Conservation (phyloP, 2,329 filamentous ascomycete species). For the Phialophora tarda region DNA sequence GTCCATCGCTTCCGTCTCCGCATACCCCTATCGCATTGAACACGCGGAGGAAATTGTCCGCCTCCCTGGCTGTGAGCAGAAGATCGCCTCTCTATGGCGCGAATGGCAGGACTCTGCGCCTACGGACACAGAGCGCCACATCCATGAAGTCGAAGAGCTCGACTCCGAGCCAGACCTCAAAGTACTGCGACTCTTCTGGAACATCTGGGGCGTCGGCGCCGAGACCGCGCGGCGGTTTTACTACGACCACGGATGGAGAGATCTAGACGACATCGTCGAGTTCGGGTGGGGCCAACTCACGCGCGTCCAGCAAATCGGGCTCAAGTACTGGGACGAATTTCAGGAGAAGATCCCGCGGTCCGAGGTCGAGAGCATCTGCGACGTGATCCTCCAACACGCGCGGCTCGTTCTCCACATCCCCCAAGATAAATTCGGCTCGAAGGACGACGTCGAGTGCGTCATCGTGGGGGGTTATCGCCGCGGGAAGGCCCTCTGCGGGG, state of each 20-base stretch:
- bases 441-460: conserved; percentile 60
- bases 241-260: conserved; percentile 73
- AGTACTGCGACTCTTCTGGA: conserved; percentile 72
- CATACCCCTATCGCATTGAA: conserved; percentile 71
- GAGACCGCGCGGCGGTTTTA: conserved; percentile 83
- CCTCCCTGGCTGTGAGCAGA: conserved; percentile 80
- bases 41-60: conserved; percentile 51
- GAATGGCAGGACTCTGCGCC: conserved; percentile 68
- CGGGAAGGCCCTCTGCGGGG: conserved; percentile 74
- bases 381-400: conserved; percentile 69
- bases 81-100: conserved; percentile 76
- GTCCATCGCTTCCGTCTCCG: conserved; percentile 79
- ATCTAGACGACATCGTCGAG: conserved; percentile 85
- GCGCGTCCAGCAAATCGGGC: conserved; percentile 86
- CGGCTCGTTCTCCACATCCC: conserved; percentile 26
- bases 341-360: conserved; percentile 69
- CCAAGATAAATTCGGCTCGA: conserved; percentile 41
- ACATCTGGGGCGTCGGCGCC: conserved; percentile 91
- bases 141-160: conserved; percentile 69
- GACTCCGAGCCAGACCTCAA: conserved; percentile 68
- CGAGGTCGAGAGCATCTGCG: conserved; percentile 74
- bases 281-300: conserved; percentile 76
- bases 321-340: conserved; percentile 94
- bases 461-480: conserved; percentile 83
- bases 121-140: conserved; percentile 53